These are phyloP conservation scores for Epichloe coenophiala DNA, from an alignment of 2,329 filamentous ascomycete genomes.

Conservation along the genomic window DNA sequence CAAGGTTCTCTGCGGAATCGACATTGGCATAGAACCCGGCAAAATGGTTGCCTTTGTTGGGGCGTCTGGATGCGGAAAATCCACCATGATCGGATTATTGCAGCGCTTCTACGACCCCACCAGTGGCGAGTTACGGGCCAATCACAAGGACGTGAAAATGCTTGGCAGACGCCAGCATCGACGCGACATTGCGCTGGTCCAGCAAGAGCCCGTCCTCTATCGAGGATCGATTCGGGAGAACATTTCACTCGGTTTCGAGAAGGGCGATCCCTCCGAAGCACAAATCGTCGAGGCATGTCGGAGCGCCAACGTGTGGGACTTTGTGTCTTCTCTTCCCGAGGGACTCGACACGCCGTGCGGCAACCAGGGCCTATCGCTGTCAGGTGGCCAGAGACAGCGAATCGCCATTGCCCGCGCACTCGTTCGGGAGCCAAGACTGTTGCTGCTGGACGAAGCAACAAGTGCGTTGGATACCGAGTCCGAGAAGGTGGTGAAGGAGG, in stretches of 20 bases:
- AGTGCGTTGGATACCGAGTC: slow-evolving; percentile 48
- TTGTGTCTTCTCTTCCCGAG: slow-evolving; percentile 41
- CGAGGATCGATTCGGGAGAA: slow-evolving; percentile 43
- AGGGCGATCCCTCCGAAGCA: slow-evolving; percentile 17
- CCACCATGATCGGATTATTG: slow-evolving; percentile 41
- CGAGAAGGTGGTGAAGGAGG: slow-evolving; percentile 51
- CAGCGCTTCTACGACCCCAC: slow-evolving; percentile 30
- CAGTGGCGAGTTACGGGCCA: slow-evolving; percentile 15
- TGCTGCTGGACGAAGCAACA: slow-evolving; percentile 65
- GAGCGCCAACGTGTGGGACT: slow-evolving; percentile 42
- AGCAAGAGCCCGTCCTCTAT: slow-evolving; percentile 28
- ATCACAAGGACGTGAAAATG: slow-evolving; percentile 17
- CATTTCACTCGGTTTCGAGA: slow-evolving; percentile 33
- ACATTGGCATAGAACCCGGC: slow-evolving; percentile 28
- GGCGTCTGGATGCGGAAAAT: slow-evolving; percentile 45
- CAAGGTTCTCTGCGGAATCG: slow-evolving; percentile 24
- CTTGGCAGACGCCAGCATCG: slow-evolving; percentile 19
- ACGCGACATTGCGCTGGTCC: slow-evolving; percentile 24
- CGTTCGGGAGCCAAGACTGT: slow-evolving; percentile 49
- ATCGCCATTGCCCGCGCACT: slow-evolving; percentile 62
- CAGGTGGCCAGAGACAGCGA: slow-evolving; percentile 59
- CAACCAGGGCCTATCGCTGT: slow-evolving; percentile 53
- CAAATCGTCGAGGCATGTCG: slow-evolving; percentile 35
- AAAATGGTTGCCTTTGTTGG: slow-evolving; percentile 43
- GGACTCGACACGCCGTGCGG: slow-evolving; percentile 52